Evolutionary conservation across 2,329 filamentous ascomycete species (phyloP).

Genomic region (Ceratocystis eucalypticola): DNA sequence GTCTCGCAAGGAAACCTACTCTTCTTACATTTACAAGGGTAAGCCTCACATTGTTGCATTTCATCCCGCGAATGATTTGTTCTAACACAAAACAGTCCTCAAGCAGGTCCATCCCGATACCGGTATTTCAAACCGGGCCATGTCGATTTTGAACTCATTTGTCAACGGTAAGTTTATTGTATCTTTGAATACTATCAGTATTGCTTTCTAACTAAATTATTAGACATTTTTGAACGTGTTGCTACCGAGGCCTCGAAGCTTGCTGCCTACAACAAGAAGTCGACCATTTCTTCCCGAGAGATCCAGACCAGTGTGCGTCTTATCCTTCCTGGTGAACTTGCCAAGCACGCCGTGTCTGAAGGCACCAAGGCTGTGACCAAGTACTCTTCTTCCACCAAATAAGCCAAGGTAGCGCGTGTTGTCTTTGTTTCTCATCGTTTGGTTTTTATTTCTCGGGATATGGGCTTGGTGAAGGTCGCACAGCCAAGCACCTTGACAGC

Average conservation of each 20-base stretch:
- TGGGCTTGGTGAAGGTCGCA: slow-evolving; percentile 41
- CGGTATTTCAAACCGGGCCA: slow-evolving; percentile 99
- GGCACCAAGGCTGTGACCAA: slow-evolving; percentile 99
- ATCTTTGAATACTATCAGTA: neutral
- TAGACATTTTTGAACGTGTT: slow-evolving; percentile 98
- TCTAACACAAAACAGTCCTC: slow-evolving; percentile 50
- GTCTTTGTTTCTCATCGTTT: slow-evolving; percentile 37
- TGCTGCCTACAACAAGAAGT: slow-evolving; percentile 99
- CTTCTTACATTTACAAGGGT: slow-evolving; percentile 99
- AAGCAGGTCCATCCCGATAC: slow-evolving; percentile 99
- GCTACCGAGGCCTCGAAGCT: slow-evolving; percentile 98
- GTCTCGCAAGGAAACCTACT: slow-evolving; percentile 99
- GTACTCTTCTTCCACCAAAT: slow-evolving; percentile 99
- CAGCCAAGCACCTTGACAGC: slow-evolving; percentile 18
- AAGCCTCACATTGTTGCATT: slow-evolving; percentile 26
- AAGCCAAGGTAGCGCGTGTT: slow-evolving; percentile 32
- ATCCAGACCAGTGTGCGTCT: slow-evolving; percentile 97
- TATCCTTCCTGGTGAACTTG: slow-evolving; percentile 95
- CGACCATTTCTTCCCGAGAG: slow-evolving; percentile 96
- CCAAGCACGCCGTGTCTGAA: slow-evolving; percentile 98
- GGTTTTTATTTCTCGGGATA: slow-evolving; percentile 39
- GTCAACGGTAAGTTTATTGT: slow-evolving; percentile 68
- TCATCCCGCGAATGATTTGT: slow-evolving; percentile 7
- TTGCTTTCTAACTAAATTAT: slow-evolving; percentile 22
- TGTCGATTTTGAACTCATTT: slow-evolving; percentile 99